Conservation (phyloP, 2,329 filamentous ascomycete species). For the Byssothecium circinans region DNA sequence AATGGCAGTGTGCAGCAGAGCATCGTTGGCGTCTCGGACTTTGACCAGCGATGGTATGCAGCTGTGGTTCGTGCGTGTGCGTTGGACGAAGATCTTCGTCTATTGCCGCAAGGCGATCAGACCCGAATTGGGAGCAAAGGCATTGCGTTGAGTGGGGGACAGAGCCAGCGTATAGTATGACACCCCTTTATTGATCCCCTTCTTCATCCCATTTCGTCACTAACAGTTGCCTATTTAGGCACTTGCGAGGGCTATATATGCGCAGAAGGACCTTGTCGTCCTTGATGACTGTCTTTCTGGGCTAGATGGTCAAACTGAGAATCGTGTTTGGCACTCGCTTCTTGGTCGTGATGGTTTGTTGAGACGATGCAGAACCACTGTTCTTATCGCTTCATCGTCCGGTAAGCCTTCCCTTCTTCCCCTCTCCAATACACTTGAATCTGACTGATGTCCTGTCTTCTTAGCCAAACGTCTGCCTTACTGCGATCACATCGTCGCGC, state of each 20-base stretch:
- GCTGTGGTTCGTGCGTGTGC: conserved; percentile 39
- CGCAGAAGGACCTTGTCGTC: conserved; percentile 51
- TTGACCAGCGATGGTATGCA: conserved; percentile 43
- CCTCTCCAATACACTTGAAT: background rate
- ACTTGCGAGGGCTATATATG: conserved; percentile 57
- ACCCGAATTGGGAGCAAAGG: conserved; percentile 56
- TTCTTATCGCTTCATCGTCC: conserved; percentile 39
- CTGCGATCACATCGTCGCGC: conserved; percentile 48
- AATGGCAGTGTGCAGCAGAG: conserved; percentile 43
- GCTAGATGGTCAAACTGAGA: conserved; percentile 54
- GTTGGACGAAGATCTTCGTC: conserved; percentile 38
- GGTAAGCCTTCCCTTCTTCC: conserved; percentile 16
- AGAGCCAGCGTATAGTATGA: conserved; percentile 54
- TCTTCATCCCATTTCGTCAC: conserved; percentile 19
- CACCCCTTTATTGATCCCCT: conserved; percentile 11
- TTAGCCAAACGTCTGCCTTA: conserved; percentile 40
- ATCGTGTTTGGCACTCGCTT: conserved; percentile 51
- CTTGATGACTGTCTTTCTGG: conserved; percentile 58
- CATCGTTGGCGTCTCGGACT: conserved; percentile 40
- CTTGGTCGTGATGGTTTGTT: conserved; percentile 52
- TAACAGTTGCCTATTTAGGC: conserved; percentile 28
- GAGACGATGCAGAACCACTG: conserved; percentile 40
- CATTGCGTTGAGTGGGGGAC: conserved; percentile 55
- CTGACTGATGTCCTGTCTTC: background rate
- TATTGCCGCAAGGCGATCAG: conserved; percentile 40